phyloP scores from a whole-genome alignment of 2,329 filamentous ascomycete species.

The Periconia macrospinosa region DNA sequence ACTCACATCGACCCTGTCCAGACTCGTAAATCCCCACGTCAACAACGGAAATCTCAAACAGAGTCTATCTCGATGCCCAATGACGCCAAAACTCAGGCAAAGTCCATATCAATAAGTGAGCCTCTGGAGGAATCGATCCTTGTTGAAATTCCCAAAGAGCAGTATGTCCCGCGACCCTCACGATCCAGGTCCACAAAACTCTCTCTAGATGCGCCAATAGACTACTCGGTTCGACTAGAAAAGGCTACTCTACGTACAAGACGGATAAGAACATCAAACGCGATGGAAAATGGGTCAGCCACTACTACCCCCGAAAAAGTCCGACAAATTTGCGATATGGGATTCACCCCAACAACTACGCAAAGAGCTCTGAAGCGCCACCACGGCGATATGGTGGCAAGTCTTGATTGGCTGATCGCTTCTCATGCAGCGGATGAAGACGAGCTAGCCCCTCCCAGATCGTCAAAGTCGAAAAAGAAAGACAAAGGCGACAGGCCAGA shows the following conservation, averaged over 20 bases:
- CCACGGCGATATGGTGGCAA: constrained; percentile 30
- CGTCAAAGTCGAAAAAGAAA: constrained; percentile 12
- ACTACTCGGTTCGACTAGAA: constrained; percentile 35
- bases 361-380: constrained; percentile 26
- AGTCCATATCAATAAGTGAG: constrained; percentile 5
- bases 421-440: constrained; percentile 27
- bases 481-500: background rate
- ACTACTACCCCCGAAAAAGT: constrained; percentile 31
- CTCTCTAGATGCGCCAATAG: constrained; percentile 20
- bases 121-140: constrained; percentile 29
- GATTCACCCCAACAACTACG: constrained; percentile 36
- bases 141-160: constrained; percentile 32
- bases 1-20: background rate
- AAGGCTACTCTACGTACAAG: constrained; percentile 22
- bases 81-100: constrained; percentile 5
- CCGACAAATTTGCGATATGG: constrained; percentile 39
- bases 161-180: constrained; percentile 40
- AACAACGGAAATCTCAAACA: constrained; percentile 6
- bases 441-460: constrained; percentile 27
- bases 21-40: constrained; percentile 1
- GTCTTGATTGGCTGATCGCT: constrained; percentile 35
- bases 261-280: constrained; percentile 26
- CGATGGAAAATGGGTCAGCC: constrained; percentile 2
- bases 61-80: background rate
- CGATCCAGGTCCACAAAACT: constrained; percentile 38